Evolutionary conservation across 345 rosid species (phyloP), one percentile per base, ranked within the genome.

Genomic region (Bruguiera sexangula): DNA sequence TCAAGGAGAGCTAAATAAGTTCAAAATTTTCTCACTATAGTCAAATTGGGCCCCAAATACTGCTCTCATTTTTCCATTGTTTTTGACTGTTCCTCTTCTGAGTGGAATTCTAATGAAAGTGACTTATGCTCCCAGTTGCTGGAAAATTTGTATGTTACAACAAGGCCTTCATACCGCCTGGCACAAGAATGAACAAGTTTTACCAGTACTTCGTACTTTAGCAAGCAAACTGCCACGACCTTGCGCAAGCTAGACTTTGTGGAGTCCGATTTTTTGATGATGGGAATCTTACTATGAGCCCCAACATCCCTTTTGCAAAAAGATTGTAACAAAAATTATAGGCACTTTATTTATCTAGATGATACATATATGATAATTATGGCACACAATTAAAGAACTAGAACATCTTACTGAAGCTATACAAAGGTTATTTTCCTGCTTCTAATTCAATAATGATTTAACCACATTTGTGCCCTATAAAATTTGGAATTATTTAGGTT

Each of bases 261-360:
- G 56, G 73, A 69, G 52, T 58, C 27, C 29, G 65, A 65, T 20
- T 67, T 73, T 51, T 73, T 62, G 62, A 21, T 26, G 7, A 3
- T 60, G 36, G 67, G 56, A 53, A 39, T 73, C 0, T n/a, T 67
- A 60, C 57, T 67, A 32, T 73, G 71, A 66, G 50, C 75, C 75
- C 15, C 36, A 72, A 20, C 65, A 55, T 43, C 27, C 69, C n/a
- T 10, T 54, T 27, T 50, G 16, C 5, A 65, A 69, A 55, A 72
- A 6, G 6, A 57, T 72, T 3, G 11, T 64, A 30, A 46, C 75
- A 7, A 65, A 63, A 57, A 1, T 46, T 9, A 10, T 57, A 2
- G 48, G 30, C 20, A 29, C 9, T 3, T 2, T 15, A 11, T 54
- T 69, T 13, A 21, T 65, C 1, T 64, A 1, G 75, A 72, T 57